These are phyloP conservation scores for Talaromyces funiculosus DNA, from an alignment of 2,329 filamentous ascomycete species.

Conservation along the genomic window DNA sequence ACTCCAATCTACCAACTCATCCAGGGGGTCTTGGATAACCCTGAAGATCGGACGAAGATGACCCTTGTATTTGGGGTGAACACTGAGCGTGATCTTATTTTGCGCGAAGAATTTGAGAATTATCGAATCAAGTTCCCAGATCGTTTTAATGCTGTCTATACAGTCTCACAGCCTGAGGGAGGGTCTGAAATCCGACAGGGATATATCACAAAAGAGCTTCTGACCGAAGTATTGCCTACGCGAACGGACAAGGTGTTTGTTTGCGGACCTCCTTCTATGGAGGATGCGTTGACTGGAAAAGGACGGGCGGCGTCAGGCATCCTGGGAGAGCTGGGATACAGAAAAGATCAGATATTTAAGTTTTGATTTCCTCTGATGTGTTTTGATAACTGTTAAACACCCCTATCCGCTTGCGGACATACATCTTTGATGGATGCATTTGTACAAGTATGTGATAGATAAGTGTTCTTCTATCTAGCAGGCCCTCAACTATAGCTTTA, in stretches of 20 bases:
- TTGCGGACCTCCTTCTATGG: constrained; percentile 65
- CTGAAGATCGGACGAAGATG: constrained; percentile 57
- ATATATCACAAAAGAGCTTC: constrained; percentile 52
- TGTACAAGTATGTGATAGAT: not conserved
- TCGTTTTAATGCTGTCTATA: constrained; percentile 55
- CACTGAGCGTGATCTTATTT: constrained; percentile 56
- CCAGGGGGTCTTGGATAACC: constrained; percentile 57
- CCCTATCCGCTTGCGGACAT: not conserved
- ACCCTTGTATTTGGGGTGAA: constrained; percentile 64
- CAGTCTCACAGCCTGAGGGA: constrained; percentile 44
- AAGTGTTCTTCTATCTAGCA: not conserved
- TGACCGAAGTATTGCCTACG: constrained; percentile 45
- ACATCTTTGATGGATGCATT: not conserved
- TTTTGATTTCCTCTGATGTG: constrained; percentile 39
- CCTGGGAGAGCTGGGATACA: constrained; percentile 53
- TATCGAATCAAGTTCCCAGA: constrained; percentile 48
- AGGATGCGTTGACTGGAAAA: constrained; percentile 39
- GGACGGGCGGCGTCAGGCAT: constrained; percentile 40
- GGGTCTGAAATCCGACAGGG: constrained; percentile 48
- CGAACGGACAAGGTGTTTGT: constrained; percentile 51
- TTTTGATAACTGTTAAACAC: not conserved
- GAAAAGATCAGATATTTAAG: constrained; percentile 52
- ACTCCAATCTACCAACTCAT: constrained; percentile 64
- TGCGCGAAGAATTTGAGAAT: constrained; percentile 51
- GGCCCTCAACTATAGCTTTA: no score